Evolutionary conservation across 2,329 filamentous ascomycete species (phyloP).

Genomic region (Xylaria sp.): DNA sequence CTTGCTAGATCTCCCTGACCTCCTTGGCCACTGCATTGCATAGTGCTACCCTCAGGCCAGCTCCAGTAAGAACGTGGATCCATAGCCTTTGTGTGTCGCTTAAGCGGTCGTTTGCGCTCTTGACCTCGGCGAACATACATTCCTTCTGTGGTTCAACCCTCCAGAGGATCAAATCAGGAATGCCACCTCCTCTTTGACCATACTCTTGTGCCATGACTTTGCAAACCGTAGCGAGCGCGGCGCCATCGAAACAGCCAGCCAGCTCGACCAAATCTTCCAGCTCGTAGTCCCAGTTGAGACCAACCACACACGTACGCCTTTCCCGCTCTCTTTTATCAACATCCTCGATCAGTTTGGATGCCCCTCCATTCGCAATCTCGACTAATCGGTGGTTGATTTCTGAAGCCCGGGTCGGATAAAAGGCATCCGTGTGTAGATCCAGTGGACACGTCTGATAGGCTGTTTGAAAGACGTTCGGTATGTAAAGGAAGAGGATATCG

Average conservation of each 20-base stretch:
- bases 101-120: slow-evolving; percentile 88
- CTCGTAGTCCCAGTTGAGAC: slow-evolving; percentile 89
- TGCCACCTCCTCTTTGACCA: slow-evolving; percentile 81
- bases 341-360: slow-evolving; percentile 70
- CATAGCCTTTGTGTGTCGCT: slow-evolving; percentile 96
- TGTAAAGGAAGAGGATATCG: slow-evolving; percentile 90
- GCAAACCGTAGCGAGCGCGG: slow-evolving; percentile 83
- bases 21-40: slow-evolving; percentile 71
- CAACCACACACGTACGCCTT: slow-evolving; percentile 84
- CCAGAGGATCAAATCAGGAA: slow-evolving; percentile 96
- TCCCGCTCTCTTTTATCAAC: slow-evolving; percentile 76
- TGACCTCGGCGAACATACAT: slow-evolving; percentile 82
- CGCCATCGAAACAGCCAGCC: slow-evolving; percentile 79
- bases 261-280: slow-evolving; percentile 83
- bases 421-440: slow-evolving; percentile 91
- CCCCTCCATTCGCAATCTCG: slow-evolving; percentile 85
- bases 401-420: slow-evolving; percentile 84
- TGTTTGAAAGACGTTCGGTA: slow-evolving; percentile 97
- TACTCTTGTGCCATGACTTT: slow-evolving; percentile 98
- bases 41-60: slow-evolving; percentile 86
- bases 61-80: slow-evolving; percentile 91
- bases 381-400: slow-evolving; percentile 90
- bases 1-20: slow-evolving; percentile 52
- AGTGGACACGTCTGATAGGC: slow-evolving; percentile 93
- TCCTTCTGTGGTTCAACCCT: slow-evolving; percentile 59